These are phyloP conservation scores for Tinospora cordifolia DNA, from an alignment of 164 flowering plant genomes.

Conservation along the genomic window DNA sequence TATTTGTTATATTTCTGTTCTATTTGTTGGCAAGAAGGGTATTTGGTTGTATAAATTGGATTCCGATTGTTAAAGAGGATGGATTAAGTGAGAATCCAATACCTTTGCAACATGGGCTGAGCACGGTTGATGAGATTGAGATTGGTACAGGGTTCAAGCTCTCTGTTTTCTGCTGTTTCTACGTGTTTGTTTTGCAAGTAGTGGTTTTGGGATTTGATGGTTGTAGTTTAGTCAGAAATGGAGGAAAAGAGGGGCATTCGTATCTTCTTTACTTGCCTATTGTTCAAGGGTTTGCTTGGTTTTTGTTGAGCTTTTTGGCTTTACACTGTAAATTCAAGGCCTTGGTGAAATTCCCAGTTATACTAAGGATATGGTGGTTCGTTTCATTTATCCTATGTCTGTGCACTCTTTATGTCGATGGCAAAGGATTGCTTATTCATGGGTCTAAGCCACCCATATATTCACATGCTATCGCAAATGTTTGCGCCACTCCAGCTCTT, in stretches of 20 bases:
- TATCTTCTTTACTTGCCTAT: slow-evolving; percentile 43
- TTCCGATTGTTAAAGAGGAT: slow-evolving; percentile 48
- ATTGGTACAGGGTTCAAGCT: slow-evolving; percentile 52
- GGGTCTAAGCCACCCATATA: slow-evolving; percentile 40
- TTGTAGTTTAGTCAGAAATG: slow-evolving; percentile 35
- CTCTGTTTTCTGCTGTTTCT: slow-evolving; percentile 59
- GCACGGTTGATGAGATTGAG: slow-evolving; percentile 23
- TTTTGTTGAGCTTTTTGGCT: slow-evolving; percentile 57
- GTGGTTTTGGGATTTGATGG: slow-evolving; percentile 62
- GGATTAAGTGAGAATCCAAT: slow-evolving; percentile 23
- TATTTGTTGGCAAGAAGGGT: slow-evolving; percentile 52
- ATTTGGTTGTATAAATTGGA: slow-evolving; percentile 43
- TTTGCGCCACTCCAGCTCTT: slow-evolving; percentile 68
- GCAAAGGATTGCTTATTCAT: slow-evolving; percentile 35
- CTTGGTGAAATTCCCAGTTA: slow-evolving; percentile 56
- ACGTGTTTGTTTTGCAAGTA: slow-evolving; percentile 62
- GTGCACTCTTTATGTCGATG: slow-evolving; percentile 62
- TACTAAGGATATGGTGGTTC: slow-evolving; percentile 84
- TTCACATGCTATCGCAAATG: slow-evolving; percentile 70
- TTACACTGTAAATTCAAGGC: slow-evolving; percentile 69
- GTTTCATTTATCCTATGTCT: slow-evolving; percentile 59
- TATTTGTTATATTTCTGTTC: slow-evolving; percentile 50
- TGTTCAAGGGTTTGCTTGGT: slow-evolving; percentile 71
- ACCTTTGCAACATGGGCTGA: slow-evolving; percentile 22
- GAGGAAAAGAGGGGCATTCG: slow-evolving; percentile 37